These are phyloP conservation scores for Candida ovalis DNA, from an alignment of 805 yeast species.

Conservation along the genomic window DNA sequence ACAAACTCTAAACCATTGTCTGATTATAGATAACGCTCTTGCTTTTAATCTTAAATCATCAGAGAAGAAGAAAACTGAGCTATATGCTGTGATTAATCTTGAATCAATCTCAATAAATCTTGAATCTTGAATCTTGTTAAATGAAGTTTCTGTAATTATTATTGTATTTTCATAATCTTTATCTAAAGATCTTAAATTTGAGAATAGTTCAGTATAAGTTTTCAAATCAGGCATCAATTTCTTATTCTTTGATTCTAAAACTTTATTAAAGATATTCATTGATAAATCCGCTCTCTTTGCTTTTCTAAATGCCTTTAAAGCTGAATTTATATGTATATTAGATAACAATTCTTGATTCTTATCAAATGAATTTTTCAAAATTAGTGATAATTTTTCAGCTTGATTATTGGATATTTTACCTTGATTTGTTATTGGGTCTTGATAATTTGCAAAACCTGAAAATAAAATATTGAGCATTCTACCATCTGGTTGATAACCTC, in stretches of 20 bases:
- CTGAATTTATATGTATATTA: conserved; percentile 43
- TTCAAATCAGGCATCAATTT: conserved; percentile 29
- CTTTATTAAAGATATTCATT: conserved; percentile 35
- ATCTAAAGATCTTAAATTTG: conserved; percentile 13
- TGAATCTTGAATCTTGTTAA: conserved; percentile 18
- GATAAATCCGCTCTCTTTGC: conserved; percentile 36
- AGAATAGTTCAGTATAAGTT: conserved; percentile 32
- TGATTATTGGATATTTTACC: conserved; percentile 30
- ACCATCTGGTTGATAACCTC: conserved; percentile 53
- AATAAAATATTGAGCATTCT: conserved; percentile 44
- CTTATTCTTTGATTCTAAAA: conserved; percentile 11
- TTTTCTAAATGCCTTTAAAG: conserved; percentile 40
- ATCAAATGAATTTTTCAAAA: conserved; percentile 30
- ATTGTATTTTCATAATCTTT: conserved; percentile 16
- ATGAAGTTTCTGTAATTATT: conserved; percentile 19
- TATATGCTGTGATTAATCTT: conserved; percentile 21
- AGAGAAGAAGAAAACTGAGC: conserved; percentile 23
- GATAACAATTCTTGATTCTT: conserved; percentile 29
- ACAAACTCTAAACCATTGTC: conserved; percentile 28
- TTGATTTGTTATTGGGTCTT: conserved; percentile 8
- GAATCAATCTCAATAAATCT: conserved; percentile 17
- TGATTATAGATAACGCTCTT: conserved; percentile 23
- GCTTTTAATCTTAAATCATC: conserved; percentile 25
- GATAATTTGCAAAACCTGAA: conserved; percentile 39
- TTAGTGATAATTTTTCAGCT: conserved; percentile 31